Evolutionary conservation across 371 early-diverging fungal species (phyloP).

Genomic region (Actinomucor elegans): DNA sequence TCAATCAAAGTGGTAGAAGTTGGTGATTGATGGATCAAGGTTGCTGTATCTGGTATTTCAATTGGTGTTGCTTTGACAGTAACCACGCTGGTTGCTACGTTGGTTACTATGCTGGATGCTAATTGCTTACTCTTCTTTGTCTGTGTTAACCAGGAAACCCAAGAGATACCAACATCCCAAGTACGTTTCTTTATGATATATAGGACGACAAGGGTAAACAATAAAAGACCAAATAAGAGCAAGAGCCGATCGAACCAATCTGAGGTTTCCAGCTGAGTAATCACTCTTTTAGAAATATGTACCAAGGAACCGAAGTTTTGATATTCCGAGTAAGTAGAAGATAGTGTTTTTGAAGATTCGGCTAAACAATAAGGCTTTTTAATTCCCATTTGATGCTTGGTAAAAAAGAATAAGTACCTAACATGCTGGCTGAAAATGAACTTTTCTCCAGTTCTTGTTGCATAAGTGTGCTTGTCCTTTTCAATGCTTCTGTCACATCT

Average conservation of each 20-base stretch:
- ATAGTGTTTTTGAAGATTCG: slow-evolving; percentile 63
- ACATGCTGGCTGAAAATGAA: slow-evolving; percentile 57
- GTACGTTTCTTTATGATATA: slow-evolving; percentile 71
- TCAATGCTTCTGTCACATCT: slow-evolving; percentile 65
- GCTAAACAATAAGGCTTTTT: slow-evolving; percentile 31
- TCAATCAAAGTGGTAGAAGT: not conserved
- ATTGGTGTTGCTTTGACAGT: not conserved
- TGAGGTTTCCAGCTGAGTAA: slow-evolving; percentile 68
- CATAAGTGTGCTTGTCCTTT: slow-evolving; percentile 71
- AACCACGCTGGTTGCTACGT: not conserved
- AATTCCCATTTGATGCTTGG: not conserved
- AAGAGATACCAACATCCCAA: slow-evolving; percentile 63
- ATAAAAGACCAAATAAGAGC: slow-evolving; percentile 60
- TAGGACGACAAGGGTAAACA: slow-evolving; percentile 64
- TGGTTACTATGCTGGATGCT: not conserved
- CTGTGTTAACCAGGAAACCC: slow-evolving; percentile 47
- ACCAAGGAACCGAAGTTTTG: slow-evolving; percentile 60
- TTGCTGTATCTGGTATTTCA: too few relatives aligned
- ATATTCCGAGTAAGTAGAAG: slow-evolving; percentile 60
- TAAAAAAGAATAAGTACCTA: slow-evolving; percentile 52
- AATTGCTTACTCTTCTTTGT: slow-evolving; percentile 11
- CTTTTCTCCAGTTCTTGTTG: slow-evolving; percentile 75
- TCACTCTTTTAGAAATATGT: slow-evolving; percentile 60
- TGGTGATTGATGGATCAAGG: not conserved
- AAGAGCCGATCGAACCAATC: slow-evolving; percentile 74